These are phyloP conservation scores for Fragilariopsis cylindrus DNA, from an alignment of 108 stramenopile genomes.

Conservation along the genomic window DNA sequence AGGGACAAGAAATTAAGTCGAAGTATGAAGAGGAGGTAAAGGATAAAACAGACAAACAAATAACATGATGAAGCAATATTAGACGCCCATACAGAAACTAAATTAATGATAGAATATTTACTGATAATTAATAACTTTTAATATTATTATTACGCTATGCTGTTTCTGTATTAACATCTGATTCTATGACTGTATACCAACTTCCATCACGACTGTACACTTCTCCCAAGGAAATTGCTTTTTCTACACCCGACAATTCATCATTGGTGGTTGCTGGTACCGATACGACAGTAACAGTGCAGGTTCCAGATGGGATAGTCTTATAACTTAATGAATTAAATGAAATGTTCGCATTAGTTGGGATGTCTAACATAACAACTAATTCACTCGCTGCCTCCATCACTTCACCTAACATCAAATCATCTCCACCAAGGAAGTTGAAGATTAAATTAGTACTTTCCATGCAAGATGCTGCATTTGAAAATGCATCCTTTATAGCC, in stretches of 20 bases:
- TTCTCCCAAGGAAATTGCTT: constrained; percentile 58
- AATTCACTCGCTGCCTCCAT: constrained; percentile 56
- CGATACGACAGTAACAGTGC: constrained; percentile 58
- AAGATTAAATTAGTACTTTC: constrained; percentile 26
- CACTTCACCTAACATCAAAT: constrained; percentile 71
- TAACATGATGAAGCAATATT: background rate
- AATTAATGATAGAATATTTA: background rate
- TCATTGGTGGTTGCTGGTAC: constrained; percentile 21
- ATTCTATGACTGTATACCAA: constrained; percentile 60
- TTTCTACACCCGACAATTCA: constrained; percentile 39
- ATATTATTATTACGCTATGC: constrained; percentile 29
- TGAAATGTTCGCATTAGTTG: constrained; percentile 46
- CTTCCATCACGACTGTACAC: constrained; percentile 60
- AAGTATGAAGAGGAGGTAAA: background rate
- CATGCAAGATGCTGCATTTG: constrained; percentile 28
- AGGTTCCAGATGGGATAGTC: constrained; percentile 46
- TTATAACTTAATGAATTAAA: constrained; percentile 63
- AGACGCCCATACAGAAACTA: constrained; percentile 1
- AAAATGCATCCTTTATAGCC: constrained; percentile 64
- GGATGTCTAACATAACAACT: constrained; percentile 43
- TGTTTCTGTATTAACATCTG: constrained; percentile 55
- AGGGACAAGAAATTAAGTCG: constrained; percentile 1
- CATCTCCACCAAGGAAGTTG: constrained; percentile 74
- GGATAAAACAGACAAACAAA: background rate
- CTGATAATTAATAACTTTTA: background rate